Evolutionary conservation across 78 protist species (phyloP).

Genomic region (Planoprotostelium fungivorum): DNA sequence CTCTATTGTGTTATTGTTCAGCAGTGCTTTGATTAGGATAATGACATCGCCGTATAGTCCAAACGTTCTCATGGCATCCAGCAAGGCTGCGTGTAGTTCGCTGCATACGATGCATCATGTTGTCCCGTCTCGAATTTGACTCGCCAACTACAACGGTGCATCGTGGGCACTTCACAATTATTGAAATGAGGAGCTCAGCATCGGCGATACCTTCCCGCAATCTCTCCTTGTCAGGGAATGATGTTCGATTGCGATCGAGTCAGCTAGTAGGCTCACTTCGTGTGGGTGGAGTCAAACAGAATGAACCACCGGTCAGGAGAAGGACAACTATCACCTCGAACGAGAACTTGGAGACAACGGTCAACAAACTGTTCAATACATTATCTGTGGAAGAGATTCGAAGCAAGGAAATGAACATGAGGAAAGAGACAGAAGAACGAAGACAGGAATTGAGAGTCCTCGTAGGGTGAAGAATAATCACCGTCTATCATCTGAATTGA

Average conservation of each 20-base stretch:
- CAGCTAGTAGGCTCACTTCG: neutral
- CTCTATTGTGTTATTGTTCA: no score
- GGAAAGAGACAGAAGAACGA: neutral
- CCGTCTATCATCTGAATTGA: neutral
- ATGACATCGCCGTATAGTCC: no score
- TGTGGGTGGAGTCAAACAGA: neutral
- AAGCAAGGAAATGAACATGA: neutral
- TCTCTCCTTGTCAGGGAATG: neutral
- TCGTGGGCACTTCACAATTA: no score
- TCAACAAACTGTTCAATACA: neutral
- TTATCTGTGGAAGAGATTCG: neutral
- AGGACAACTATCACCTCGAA: neutral
- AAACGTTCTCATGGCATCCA: no score
- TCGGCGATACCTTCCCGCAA: neutral
- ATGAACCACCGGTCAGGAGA: neutral
- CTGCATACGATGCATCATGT: no score
- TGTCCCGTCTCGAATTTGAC: no score
- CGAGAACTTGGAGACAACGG: neutral
- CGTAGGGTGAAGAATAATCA: neutral
- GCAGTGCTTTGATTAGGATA: no score
- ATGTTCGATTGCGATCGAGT: neutral
- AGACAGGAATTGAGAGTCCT: neutral
- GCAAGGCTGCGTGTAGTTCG: no score
- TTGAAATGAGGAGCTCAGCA: neutral
- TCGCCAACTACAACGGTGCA: no score